Evolutionary conservation across 2,329 filamentous ascomycete genomes (phyloP).

Genomic region (Pseudogymnoascus destructans): DNA sequence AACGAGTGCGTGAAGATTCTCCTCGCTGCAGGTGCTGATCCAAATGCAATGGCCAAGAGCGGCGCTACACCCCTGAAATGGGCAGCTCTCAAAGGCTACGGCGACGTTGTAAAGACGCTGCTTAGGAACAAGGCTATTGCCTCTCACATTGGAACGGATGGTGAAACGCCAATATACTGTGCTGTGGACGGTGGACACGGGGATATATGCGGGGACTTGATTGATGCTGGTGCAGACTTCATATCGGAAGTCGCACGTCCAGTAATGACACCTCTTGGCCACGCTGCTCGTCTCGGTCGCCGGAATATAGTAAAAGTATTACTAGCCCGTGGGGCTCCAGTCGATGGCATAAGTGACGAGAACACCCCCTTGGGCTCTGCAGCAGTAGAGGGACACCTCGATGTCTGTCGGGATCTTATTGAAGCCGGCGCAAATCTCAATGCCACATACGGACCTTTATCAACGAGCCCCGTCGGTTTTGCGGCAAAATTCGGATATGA

Average conservation of each 20-base stretch:
- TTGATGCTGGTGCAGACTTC: not conserved
- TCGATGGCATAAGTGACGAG: not conserved
- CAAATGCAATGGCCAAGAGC: not conserved
- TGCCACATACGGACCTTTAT: not conserved
- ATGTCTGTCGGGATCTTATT: not conserved
- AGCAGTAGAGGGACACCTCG: not conserved
- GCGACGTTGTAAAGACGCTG: constrained; percentile 1
- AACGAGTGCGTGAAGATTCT: not conserved
- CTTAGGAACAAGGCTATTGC: constrained; percentile 8
- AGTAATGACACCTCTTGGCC: not conserved
- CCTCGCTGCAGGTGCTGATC: constrained; percentile 9
- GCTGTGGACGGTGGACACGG: not conserved
- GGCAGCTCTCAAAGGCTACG: constrained; percentile 10
- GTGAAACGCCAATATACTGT: not conserved
- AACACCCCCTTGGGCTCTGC: not conserved
- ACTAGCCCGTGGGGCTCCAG: not conserved
- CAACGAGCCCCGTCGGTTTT: not conserved
- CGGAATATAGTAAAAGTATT: not conserved
- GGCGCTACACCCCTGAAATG: constrained; percentile 9
- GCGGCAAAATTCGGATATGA: not conserved
- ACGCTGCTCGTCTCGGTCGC: not conserved
- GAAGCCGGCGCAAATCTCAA: not conserved
- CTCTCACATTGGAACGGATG: not conserved
- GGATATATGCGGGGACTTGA: not conserved
- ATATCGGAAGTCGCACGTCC: not conserved